A percentile compares a stretch with the other conserved stretches of the same genome.
These are phyloP conservation scores for Rhodotorula graminis DNA, from an alignment of 768 basidiomycete genomes.

Conservation along the genomic window DNA sequence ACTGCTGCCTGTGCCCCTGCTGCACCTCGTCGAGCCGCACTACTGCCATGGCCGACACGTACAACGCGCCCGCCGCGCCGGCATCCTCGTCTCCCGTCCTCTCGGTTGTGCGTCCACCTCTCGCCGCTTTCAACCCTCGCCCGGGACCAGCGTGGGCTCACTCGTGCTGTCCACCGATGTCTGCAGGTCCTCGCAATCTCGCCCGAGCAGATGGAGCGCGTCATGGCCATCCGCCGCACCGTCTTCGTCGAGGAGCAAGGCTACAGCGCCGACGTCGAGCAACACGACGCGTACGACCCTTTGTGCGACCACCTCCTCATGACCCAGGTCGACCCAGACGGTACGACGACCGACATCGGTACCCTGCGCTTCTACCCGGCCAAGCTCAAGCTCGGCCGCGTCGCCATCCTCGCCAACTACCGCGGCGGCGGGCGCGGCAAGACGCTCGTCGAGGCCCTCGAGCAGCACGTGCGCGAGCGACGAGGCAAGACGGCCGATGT, in stretches of 20 bases:
- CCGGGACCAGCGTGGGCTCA: too few relatives aligned
- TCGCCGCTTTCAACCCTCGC: too few relatives aligned
- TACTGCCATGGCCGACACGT: neutral
- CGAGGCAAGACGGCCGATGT: neutral
- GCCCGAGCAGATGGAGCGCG: neutral
- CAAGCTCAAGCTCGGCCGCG: constrained; percentile 29
- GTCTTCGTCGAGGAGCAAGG: constrained; percentile 33
- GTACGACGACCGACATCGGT: constrained; percentile 2
- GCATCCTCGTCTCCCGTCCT: too few relatives aligned
- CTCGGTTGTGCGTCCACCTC: too few relatives aligned
- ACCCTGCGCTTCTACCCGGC: constrained; percentile 22
- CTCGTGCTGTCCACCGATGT: neutral
- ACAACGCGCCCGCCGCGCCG: neutral
- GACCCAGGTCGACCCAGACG: constrained; percentile 1
- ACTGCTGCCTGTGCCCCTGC: too few relatives aligned
- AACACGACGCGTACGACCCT: constrained; percentile 20
- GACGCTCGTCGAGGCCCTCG: constrained; percentile 3
- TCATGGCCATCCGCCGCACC: neutral
- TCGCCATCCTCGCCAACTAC: constrained; percentile 6
- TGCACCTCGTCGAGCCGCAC: too few relatives aligned
- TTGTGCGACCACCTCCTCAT: constrained; percentile 27
- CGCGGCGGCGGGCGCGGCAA: constrained; percentile 19
- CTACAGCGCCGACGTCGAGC: constrained; percentile 23
- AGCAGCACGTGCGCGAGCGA: constrained; percentile 11
- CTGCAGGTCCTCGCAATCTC: neutral